Percentiles rank a stretch among this genome's conserved stretches.
Evolutionary conservation across 257 asterid genomes (phyloP).

Genomic region (Thymus mandschuricus): DNA sequence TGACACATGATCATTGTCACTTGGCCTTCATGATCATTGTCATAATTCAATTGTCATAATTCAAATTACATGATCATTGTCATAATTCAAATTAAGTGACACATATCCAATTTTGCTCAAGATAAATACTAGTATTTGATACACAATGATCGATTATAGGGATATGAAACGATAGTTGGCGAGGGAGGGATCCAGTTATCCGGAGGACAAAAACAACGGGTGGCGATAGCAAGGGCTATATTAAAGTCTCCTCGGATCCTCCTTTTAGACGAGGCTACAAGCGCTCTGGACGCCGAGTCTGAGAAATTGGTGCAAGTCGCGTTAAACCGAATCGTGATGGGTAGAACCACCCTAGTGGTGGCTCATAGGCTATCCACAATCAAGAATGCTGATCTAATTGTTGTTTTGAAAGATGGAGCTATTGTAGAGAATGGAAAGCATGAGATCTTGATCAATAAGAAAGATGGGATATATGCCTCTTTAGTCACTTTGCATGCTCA

Average conservation of each 20-base stretch:
- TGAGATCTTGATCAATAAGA: conserved; percentile 37
- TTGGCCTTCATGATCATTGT: no score
- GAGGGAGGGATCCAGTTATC: conserved; percentile 59
- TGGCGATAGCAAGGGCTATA: conserved; percentile 62
- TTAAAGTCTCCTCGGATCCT: conserved; percentile 48
- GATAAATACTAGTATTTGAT: not conserved
- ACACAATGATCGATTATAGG: conserved; percentile 28
- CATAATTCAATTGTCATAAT: no score
- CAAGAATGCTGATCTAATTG: conserved; percentile 50
- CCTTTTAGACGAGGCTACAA: conserved; percentile 62
- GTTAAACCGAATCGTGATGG: conserved; percentile 42
- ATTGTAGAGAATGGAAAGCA: conserved; percentile 55
- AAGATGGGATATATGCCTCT: conserved; percentile 53
- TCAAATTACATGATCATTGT: no score
- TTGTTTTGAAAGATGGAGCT: conserved; percentile 50
- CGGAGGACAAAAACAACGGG: conserved; percentile 61
- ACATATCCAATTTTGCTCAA: no score
- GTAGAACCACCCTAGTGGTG: conserved; percentile 56
- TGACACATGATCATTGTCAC: no score
- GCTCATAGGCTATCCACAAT: conserved; percentile 66
- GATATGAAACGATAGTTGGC: conserved; percentile 55
- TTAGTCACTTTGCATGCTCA: conserved; percentile 38
- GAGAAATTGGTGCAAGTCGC: conserved; percentile 57
- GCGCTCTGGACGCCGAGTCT: conserved; percentile 58
- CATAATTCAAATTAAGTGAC: no score